These are phyloP conservation scores for Acanthamoeba sp. DNA, from an alignment of 208 protist species.

Conservation along the genomic window DNA sequence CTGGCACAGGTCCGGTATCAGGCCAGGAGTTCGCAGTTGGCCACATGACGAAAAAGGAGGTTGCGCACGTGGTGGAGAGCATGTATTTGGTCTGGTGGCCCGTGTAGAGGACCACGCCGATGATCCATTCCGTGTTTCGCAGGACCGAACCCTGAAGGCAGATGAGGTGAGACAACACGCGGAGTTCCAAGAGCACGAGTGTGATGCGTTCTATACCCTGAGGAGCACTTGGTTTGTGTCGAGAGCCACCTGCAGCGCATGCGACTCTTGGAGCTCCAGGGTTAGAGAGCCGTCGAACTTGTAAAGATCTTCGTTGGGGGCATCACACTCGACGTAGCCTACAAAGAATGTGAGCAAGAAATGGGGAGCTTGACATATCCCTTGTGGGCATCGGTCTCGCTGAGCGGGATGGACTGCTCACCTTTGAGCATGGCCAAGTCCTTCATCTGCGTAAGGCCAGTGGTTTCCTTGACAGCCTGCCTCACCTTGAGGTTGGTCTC, in stretches of 20 bases:
- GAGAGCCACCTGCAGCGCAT: slow-evolving; percentile 22
- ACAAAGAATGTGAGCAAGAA: not conserved
- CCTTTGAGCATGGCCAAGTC: not conserved
- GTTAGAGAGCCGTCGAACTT: slow-evolving; percentile 67
- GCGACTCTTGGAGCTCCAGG: not conserved
- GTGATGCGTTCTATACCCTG: not conserved
- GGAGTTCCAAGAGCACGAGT: not conserved
- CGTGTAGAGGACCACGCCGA: slow-evolving; percentile 95
- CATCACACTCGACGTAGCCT: slow-evolving; percentile 63
- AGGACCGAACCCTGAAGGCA: slow-evolving; percentile 80
- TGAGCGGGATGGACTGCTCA: not conserved
- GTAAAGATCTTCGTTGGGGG: slow-evolving; percentile 61
- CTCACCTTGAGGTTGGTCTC: slow-evolving; percentile 69
- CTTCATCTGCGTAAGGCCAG: not conserved
- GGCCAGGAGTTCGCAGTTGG: no score
- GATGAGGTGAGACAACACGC: not conserved
- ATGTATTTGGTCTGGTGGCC: slow-evolving; percentile 87
- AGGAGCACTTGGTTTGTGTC: slow-evolving; percentile 54
- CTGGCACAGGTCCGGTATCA: slow-evolving; percentile 60
- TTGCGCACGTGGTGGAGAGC: slow-evolving; percentile 59
- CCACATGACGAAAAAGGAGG: not conserved
- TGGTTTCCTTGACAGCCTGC: slow-evolving; percentile 59
- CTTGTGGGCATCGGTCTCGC: no score
- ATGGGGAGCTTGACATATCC: not conserved
- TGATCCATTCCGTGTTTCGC: slow-evolving; percentile 92